A percentile compares a stretch with the other conserved stretches of the same genome.
phyloP scores from a whole-genome alignment of 2,329 filamentous ascomycete genomes.

The Colletotrichum lini region DNA sequence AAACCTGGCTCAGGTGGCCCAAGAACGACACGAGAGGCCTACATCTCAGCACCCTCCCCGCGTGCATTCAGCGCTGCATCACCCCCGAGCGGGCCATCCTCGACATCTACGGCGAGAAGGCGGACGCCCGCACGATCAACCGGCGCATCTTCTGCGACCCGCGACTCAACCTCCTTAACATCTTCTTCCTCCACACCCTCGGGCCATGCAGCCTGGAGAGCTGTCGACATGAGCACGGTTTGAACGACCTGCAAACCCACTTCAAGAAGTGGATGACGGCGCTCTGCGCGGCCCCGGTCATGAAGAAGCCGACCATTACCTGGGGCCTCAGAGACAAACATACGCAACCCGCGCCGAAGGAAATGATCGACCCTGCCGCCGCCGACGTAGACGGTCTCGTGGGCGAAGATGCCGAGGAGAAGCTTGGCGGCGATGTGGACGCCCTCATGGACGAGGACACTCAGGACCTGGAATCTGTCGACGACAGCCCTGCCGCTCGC shows the following conservation, averaged over 20 bases:
- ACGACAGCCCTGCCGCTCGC: no score
- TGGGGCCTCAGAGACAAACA: no score
- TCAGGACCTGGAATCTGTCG: no score
- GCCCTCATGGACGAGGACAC: no score
- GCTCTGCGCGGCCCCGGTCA: background rate
- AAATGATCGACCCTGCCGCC: background rate
- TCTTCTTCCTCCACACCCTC: background rate
- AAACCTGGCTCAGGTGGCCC: background rate
- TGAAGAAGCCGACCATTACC: background rate
- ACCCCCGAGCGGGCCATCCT: background rate
- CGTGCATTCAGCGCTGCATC: background rate
- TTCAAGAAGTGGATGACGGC: background rate
- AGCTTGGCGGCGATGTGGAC: background rate
- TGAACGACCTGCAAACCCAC: background rate
- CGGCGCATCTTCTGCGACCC: conserved; percentile 12
- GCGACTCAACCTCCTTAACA: background rate
- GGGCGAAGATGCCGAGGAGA: background rate
- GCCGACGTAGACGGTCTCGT: background rate
- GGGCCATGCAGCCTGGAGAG: background rate
- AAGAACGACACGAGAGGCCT: background rate
- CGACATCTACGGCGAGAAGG: background rate
- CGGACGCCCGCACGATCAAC: background rate
- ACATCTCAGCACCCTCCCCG: background rate
- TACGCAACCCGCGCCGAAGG: background rate
- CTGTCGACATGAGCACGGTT: background rate